phyloP scores from a whole-genome alignment of 2,329 filamentous ascomycete genomes.

The Metarhizium brunneum region DNA sequence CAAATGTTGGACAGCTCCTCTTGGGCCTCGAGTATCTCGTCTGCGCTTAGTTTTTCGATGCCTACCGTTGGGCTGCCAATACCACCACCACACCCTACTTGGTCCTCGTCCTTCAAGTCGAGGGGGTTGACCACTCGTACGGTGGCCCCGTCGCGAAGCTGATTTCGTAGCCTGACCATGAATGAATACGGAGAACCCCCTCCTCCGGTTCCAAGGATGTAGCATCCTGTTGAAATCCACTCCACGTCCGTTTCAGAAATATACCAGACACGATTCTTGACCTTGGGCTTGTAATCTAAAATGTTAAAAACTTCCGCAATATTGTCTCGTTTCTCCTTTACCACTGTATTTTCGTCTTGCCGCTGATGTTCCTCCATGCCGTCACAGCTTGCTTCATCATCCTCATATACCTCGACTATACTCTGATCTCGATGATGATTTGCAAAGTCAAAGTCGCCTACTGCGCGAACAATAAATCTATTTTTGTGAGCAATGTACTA shows the following conservation, averaged over 20 bases:
- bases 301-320: not conserved
- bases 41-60: conserved; percentile 49
- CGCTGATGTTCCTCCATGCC: not conserved
- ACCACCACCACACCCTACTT: conserved; percentile 46
- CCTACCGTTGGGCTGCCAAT: conserved; percentile 51
- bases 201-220: too few species aligned
- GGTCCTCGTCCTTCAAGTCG: conserved; percentile 39
- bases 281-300: not conserved
- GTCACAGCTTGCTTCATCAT: not conserved
- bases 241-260: too few species aligned
- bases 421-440: not conserved
- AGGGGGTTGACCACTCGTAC: conserved; percentile 42
- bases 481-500: not conserved
- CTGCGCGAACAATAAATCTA: not conserved
- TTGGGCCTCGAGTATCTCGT: conserved; percentile 32
- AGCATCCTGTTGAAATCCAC: too few species aligned
- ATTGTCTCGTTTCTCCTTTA: not conserved
- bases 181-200: too few species aligned
- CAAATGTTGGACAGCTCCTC: not conserved
- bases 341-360: not conserved
- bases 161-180: too few species aligned
- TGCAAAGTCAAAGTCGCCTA: not conserved
- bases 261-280: not conserved
- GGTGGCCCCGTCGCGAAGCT: too few species aligned
- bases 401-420: not conserved